Base-by-base conservation (phyloP, 2,329 filamentous ascomycete genomes). In the Parastagonospora nodorum region DNA sequence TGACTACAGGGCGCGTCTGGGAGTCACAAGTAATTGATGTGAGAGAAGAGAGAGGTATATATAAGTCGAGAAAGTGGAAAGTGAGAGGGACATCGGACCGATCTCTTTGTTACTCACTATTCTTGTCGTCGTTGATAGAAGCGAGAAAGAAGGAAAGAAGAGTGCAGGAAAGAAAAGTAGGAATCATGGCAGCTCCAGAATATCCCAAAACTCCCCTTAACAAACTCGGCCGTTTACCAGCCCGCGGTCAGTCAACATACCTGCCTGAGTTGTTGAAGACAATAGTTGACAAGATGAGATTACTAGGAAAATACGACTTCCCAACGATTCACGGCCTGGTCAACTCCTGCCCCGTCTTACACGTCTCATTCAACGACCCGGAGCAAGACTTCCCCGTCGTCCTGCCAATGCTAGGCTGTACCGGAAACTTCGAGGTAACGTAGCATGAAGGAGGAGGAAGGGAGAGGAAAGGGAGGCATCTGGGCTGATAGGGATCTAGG, bases 351-450 rank as follows among this genome's bases (percentile, higher is more conserved):
- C 68, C 72, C 1, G 58, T 74, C 31, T 61, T 74, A 0, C 72
- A 74, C 46, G 64, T 74, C 40, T 73, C 72, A 31, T 74, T 74
- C 57, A 63, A 53, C 12, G 67, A 71, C 41, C 61, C 67, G 1
- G 43, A 58, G 3, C 60, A 71, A 33, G 86, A 88, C 1, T 94
- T 92, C 67, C 74, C 74, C 7, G 64, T 72, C 12, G 63, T 68
- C 16, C 50, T 75, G 6, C 74, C 74, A 12, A 74, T 76, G 72
- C 53, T 74, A 7, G 74, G 68, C n/a, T 75, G 74, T 45, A 75
- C 71, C 2, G 71, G 60, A 0, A 48, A 54, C 44, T 70, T 60
- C 36, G 4, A 80, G 45, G 72, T 45, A 82, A 82, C 14, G 37
- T 39, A 11, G 30, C n/a, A 32, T 32, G 9, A 32, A 10, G 8